Percentiles rank a stretch among this genome's conserved stretches.
Conservation (phyloP, 75 land plant species). For the Azolla pinnata region DNA sequence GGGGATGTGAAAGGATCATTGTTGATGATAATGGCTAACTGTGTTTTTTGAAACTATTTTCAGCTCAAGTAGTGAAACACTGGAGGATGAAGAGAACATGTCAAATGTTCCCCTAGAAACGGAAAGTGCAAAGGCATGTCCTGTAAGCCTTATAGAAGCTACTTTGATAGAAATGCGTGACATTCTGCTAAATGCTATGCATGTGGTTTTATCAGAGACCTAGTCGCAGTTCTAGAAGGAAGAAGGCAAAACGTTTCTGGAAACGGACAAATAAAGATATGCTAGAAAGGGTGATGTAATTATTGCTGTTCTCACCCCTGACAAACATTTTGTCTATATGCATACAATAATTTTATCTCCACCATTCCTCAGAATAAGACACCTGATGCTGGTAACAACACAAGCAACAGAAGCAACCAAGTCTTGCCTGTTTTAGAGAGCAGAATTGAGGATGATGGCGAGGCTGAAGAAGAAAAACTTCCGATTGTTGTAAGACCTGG, state of each 20-base stretch:
- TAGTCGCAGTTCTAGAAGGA: conserved; percentile 74
- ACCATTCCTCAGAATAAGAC: neutral
- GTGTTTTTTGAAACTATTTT: neutral
- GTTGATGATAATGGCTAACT: neutral
- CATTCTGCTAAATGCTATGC: too few species aligned
- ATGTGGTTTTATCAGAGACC: conserved; percentile 34
- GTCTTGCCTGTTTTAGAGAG: too few species aligned
- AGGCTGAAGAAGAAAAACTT: conserved; percentile 45
- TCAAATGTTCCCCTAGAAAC: neutral
- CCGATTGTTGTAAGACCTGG: conserved; percentile 70
- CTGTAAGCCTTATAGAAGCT: too few species aligned
- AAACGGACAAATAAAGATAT: conserved; percentile 22
- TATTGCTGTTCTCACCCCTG: too few species aligned
- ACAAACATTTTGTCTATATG: neutral
- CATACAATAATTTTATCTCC: neutral
- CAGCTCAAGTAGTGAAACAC: neutral
- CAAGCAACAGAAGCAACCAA: too few species aligned
- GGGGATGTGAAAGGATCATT: neutral
- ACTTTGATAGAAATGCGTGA: too few species aligned
- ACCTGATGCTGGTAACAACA: neutral
- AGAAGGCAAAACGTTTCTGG: conserved; percentile 69
- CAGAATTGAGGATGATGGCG: conserved; percentile 16
- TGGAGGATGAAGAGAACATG: neutral
- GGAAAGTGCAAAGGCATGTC: neutral
- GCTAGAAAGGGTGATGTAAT: too few species aligned